Conservation (phyloP, 1,284 basidiomycete species). For the Apiotrichum porosum region DNA sequence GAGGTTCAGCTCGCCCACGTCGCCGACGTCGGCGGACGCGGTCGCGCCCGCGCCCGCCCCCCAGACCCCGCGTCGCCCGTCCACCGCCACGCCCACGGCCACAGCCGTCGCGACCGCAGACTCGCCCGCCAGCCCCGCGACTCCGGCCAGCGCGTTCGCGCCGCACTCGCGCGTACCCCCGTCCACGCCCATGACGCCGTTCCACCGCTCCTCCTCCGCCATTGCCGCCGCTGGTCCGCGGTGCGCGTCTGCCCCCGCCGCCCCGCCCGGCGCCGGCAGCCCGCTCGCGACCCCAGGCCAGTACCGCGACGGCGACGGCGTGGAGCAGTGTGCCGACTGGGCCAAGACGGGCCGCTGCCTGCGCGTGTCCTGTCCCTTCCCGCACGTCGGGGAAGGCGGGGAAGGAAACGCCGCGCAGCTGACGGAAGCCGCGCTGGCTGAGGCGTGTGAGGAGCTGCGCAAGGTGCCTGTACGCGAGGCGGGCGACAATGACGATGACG, state of each 20-base stretch:
- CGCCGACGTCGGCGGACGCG: too few relatives aligned
- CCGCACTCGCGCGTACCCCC: constrained; percentile 3
- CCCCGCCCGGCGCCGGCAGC: too few relatives aligned
- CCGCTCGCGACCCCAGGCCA: too few relatives aligned
- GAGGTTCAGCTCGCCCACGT: too few relatives aligned
- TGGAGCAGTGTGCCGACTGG: constrained; percentile 9
- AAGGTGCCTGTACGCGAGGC: neutral
- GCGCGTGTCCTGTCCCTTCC: constrained; percentile 10
- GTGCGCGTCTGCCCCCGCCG: neutral
- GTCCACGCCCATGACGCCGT: neutral
- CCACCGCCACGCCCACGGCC: too few relatives aligned
- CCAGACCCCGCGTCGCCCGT: neutral
- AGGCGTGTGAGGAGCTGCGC: constrained; percentile 16
- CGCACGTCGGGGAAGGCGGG: constrained; percentile 8
- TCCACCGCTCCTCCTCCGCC: too few relatives aligned
- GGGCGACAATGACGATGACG: constrained; percentile 2
- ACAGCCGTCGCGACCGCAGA: too few relatives aligned
- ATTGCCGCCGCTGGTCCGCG: neutral
- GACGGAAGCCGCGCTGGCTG: constrained; percentile 22
- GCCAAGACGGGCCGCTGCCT: constrained; percentile 10
- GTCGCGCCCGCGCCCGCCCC: constrained; percentile 2
- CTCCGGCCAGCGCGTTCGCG: too few relatives aligned
- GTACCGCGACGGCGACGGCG: too few relatives aligned
- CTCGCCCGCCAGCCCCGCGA: too few relatives aligned
- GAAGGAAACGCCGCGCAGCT: constrained; percentile 11